Base-by-base conservation (phyloP, 176 grass and related monocot species). In the Zoysia pacifica region DNA sequence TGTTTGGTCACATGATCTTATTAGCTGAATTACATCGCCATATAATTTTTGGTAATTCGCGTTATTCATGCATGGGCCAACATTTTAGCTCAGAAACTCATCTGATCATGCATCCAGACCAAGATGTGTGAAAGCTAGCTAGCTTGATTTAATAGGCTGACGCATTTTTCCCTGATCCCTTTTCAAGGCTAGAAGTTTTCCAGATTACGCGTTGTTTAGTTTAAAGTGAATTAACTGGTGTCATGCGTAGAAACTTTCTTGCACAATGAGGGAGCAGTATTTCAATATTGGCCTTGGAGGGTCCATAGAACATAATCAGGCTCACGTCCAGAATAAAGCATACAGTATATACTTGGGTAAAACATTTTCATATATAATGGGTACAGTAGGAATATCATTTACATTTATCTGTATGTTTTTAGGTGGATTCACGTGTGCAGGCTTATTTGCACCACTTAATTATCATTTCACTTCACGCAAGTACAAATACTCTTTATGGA, bases 381-480 rank as follows among this genome's bases (percentile, higher is more conserved):
- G 61, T 6, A 44, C 59, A 40, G 40, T 77, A 35, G 35, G 56
- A 60, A 60, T 60, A 60, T 20, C 37, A 28, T 42, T 65, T 82
- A 41, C 9, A 68, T 75, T 62, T 55, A 42, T 65, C 28, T 6
- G 14, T 70, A 12, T 48, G 18, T 53, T 51, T 65, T 70, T 66
- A 11, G 81, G 13, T 77, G 4, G 36, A 43, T 85, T 81, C 82
- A 81, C 87, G 58, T 81, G 87, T 59, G 72, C 66, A 81, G 10
- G 7, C 65, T 43, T 80, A 49, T 56, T 35, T 52, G 48, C 54
- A 84, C 62, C 43, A 19, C 46, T 70, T 76, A 75, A 42, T 84
- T 88, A 80, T 64, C 46, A 69, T 55, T 54, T 84, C 48, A 59
- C 61, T 70, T 84, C 41, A 64, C 65, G 36, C 58, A 58, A 86